Conservation (phyloP, 1,139 yeast species). For the Meyerozyma carpophila region DNA sequence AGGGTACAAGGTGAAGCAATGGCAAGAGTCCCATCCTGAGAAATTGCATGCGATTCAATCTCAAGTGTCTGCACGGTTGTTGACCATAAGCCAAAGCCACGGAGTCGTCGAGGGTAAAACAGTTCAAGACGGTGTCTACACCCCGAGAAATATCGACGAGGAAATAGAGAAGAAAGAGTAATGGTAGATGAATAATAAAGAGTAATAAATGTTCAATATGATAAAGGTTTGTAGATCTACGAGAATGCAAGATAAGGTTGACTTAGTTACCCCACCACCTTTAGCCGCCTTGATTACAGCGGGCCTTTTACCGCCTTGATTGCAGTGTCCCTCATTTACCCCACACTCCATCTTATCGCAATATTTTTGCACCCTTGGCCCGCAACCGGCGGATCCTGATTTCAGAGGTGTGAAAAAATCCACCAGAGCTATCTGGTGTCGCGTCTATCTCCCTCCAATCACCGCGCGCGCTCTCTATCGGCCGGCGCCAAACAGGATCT, state of each 20-base stretch:
- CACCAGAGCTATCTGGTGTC: not conserved
- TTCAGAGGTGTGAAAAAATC: not conserved
- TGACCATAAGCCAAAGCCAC: conserved; percentile 10
- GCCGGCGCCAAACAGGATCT: not conserved
- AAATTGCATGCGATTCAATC: conserved; percentile 62
- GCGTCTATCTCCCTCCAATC: not conserved
- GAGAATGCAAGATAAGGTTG: no score
- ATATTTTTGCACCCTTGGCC: not conserved
- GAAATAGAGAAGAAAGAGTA: conserved; percentile 1
- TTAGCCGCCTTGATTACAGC: no score
- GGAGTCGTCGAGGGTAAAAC: conserved; percentile 26
- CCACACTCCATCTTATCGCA: not conserved
- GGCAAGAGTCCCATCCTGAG: conserved; percentile 71
- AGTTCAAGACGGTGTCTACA: conserved; percentile 16
- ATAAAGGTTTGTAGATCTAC: no score
- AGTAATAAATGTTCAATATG: no score
- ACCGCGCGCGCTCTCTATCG: not conserved
- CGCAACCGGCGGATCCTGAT: conserved; percentile 1
- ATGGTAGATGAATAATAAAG: not conserved
- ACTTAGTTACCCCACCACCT: no score
- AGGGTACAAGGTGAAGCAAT: conserved; percentile 58
- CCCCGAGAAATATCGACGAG: conserved; percentile 11
- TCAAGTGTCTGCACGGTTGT: conserved; percentile 43
- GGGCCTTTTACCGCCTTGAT: no score
- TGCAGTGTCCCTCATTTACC: not conserved